A percentile compares a stretch with the other conserved stretches of the same genome.
Evolutionary conservation across 306 rosid genomes (phyloP).

Genomic region (Leucaena leucocephala): DNA sequence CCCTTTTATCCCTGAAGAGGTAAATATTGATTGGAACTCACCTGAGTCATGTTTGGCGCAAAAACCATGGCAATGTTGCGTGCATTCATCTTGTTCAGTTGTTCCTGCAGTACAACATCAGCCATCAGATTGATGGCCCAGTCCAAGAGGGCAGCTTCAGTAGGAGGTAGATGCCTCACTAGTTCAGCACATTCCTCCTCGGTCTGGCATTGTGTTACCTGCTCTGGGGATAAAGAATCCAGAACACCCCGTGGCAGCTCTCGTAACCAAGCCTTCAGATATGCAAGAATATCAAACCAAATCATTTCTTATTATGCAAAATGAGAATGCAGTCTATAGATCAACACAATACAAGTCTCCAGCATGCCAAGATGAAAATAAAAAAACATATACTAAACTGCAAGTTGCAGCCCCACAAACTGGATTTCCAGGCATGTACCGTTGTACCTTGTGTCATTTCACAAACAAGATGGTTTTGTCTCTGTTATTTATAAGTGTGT

Average conservation of each 20-base stretch:
- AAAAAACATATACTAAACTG: conserved; percentile 7
- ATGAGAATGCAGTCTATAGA: too few species aligned
- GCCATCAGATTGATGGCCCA: conserved; percentile 96
- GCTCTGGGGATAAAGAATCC: conserved; percentile 74
- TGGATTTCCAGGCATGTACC: not conserved
- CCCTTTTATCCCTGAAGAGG: not conserved
- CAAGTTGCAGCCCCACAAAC: not conserved
- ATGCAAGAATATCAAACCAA: conserved; percentile 36
- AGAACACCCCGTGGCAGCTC: conserved; percentile 81
- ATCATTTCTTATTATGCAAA: conserved; percentile 5
- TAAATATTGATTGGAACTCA: conserved; percentile 32
- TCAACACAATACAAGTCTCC: not conserved
- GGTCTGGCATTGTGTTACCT: conserved; percentile 77
- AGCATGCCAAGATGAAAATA: conserved; percentile 2
- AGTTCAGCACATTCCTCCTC: conserved; percentile 78
- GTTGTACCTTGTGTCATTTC: not conserved
- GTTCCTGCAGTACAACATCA: conserved; percentile 80
- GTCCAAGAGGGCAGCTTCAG: conserved; percentile 75
- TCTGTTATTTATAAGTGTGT: not conserved
- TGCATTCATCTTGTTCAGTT: conserved; percentile 87
- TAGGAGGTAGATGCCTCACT: conserved; percentile 61
- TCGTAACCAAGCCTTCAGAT: conserved; percentile 85
- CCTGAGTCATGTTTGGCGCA: conserved; percentile 99
- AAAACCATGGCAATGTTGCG: conserved; percentile 93
- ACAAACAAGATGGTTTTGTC: conserved; percentile 5